A percentile compares a stretch with the other conserved stretches of the same genome.
Conservation (phyloP, 139 green algal genomes). For the Tetraselmis striata region DNA sequence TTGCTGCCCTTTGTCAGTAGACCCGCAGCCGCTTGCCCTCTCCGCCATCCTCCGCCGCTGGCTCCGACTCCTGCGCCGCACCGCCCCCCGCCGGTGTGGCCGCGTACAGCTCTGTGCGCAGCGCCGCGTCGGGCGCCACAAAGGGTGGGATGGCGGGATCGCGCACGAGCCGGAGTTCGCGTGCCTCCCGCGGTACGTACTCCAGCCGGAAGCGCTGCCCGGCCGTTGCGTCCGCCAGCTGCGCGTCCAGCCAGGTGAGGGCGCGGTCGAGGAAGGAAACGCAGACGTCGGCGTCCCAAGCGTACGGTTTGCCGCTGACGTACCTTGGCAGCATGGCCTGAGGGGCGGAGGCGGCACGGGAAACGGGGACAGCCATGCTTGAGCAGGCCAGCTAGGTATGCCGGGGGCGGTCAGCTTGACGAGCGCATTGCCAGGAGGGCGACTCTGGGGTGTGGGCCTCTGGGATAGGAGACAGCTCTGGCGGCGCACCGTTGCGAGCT, state of each 20-base stretch:
- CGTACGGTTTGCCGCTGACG: constrained; percentile 8
- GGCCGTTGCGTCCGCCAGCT: background rate
- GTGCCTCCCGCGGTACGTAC: background rate
- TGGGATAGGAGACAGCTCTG: too few species aligned
- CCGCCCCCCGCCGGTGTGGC: too few species aligned
- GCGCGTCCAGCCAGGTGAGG: background rate
- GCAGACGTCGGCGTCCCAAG: constrained; percentile 11
- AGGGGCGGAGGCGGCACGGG: background rate
- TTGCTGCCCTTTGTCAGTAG: too few species aligned
- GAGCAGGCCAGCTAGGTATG: too few species aligned
- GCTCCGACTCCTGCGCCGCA: too few species aligned
- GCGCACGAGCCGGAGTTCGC: background rate
- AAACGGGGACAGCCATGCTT: too few species aligned
- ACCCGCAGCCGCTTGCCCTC: too few species aligned
- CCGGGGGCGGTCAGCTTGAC: too few species aligned
- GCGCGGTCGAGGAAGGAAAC: constrained; percentile 7
- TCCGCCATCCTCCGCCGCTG: too few species aligned
- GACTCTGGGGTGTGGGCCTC: too few species aligned
- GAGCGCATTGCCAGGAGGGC: too few species aligned
- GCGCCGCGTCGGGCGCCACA: background rate
- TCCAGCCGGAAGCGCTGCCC: constrained; percentile 2
- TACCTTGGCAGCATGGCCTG: constrained; percentile 18
- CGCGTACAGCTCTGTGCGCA: too few species aligned
- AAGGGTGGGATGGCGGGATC: background rate
- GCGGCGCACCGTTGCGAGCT: background rate